Base-by-base conservation (phyloP, 495 filamentous ascomycete genomes). In the Filosporella fistucella region DNA sequence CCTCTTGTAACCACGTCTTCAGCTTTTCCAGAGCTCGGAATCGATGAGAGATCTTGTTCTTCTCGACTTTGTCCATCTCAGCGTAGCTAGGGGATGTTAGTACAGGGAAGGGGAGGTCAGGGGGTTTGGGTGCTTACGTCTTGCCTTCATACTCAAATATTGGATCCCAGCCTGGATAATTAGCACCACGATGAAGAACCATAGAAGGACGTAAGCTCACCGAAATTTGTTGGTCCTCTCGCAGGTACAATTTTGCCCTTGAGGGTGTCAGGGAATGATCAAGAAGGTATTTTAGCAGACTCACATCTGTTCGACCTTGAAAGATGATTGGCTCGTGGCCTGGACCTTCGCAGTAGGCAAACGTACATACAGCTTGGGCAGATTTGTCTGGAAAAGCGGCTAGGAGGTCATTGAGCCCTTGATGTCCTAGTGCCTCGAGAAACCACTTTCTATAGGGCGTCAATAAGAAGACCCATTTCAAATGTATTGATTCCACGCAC, bases 11-110 rank as follows among this genome's bases (percentile, higher is more conserved):
- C 91, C 91, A 99, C 7, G 68, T 71, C 58, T 86, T 88, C 55
- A 98, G 68, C 65, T 95, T 94, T 54, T 79, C 75, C 36, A 97
- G 70, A 23, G 93, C 93, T 61, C 83, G 86, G 62, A 74, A 83
- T 37, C 93, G 86, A 68, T 99, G 93, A 26, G 89, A 95, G 54
- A 97, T 85, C 56, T 76, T 74, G 69, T 97, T 97, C 85, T 99
- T 99, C 61, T 82, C 82, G 22, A 67, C 74, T 65, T 89, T 88
- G 38, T 88, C 85, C 93, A 99, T 99, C 70, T 99, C 93, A 20
- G 93, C 94, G 60, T 95, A 84, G 6, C 77, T 83, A 23, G 22
- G 12, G 21, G 46, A 32, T 26, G 37, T 54, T 18, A 55, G 44
- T 23, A 29, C 7, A 24, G 11, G 24, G 11, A 3, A 29, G n/a